Percentiles rank a stretch among this genome's conserved stretches.
Evolutionary conservation across 2,329 filamentous ascomycete genomes (phyloP).

Genomic region (Penicillium expansum): DNA sequence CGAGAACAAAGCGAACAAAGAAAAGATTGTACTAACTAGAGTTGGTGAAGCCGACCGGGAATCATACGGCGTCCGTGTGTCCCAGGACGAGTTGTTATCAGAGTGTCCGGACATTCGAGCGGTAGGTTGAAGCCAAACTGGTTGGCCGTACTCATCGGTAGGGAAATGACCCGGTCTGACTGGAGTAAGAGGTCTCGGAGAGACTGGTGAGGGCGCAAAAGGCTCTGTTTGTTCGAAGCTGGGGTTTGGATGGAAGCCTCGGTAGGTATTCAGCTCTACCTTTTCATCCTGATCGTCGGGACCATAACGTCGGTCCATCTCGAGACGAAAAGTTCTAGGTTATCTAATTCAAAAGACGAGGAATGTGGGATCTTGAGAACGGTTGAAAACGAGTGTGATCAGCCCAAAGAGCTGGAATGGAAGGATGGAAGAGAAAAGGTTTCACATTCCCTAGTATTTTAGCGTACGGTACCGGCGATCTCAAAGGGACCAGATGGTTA

Average conservation of each 20-base stretch:
- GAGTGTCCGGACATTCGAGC: constrained; percentile 20
- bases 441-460: background rate
- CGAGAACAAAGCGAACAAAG: background rate
- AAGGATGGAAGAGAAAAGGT: constrained; percentile 1
- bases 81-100: constrained; percentile 24
- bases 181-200: constrained; percentile 23
- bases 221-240: constrained; percentile 17
- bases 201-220: constrained; percentile 15
- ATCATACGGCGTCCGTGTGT: constrained; percentile 19
- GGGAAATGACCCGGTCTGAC: constrained; percentile 23
- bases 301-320: constrained; percentile 17
- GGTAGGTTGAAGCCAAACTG: constrained; percentile 21
- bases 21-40: constrained; percentile 24
- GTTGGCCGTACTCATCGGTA: constrained; percentile 23
- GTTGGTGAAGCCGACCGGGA: constrained; percentile 33
- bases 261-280: constrained; percentile 25
- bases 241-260: constrained; percentile 13
- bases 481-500: background rate
- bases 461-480: background rate
- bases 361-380: constrained; percentile 12
- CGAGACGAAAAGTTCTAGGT: background rate
- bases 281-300: constrained; percentile 28
- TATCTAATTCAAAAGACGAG: background rate
- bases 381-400: constrained; percentile 18
- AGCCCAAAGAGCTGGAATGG: constrained; percentile 8